Evolutionary conservation across 2,329 filamentous ascomycete genomes (phyloP).

Genomic region (Penicillium thymicola): DNA sequence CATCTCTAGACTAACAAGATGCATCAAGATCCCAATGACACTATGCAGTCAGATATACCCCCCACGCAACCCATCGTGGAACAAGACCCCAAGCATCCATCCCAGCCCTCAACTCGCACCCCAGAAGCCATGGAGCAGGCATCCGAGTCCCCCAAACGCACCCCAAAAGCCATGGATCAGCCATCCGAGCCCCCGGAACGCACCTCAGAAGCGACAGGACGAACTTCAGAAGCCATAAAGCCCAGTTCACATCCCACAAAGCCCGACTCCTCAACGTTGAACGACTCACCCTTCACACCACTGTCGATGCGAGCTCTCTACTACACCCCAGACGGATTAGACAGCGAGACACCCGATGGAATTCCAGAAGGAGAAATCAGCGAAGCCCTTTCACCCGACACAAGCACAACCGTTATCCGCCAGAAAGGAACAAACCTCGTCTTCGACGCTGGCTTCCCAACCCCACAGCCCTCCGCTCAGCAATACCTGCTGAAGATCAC

Average conservation of each 20-base stretch:
- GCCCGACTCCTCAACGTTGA: constrained; percentile 28
- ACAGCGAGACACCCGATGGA: not conserved
- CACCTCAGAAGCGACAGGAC: not conserved
- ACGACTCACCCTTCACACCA: constrained; percentile 37
- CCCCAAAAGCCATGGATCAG: not conserved
- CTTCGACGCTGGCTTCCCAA: constrained; percentile 37
- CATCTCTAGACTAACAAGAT: not conserved
- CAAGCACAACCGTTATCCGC: constrained; percentile 13
- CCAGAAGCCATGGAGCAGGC: not conserved
- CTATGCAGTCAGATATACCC: constrained; percentile 4
- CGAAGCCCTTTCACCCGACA: constrained; percentile 6
- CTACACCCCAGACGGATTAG: constrained; percentile 22
- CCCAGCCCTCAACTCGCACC: not conserved
- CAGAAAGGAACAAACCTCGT: constrained; percentile 28
- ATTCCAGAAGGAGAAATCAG: constrained; percentile 11
- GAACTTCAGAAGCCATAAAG: not conserved
- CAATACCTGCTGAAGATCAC: constrained; percentile 43
- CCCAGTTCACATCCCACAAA: constrained; percentile 17
- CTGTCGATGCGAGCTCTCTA: constrained; percentile 40
- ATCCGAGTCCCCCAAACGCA: not conserved
- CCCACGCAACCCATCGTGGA: constrained; percentile 1
- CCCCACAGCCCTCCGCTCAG: constrained; percentile 32
- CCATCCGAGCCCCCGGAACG: not conserved
- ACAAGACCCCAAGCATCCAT: not conserved
- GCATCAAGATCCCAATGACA: constrained; percentile 1